Conservation (phyloP, 805 yeast species). For the Metschnikowia arizonensis region DNA sequence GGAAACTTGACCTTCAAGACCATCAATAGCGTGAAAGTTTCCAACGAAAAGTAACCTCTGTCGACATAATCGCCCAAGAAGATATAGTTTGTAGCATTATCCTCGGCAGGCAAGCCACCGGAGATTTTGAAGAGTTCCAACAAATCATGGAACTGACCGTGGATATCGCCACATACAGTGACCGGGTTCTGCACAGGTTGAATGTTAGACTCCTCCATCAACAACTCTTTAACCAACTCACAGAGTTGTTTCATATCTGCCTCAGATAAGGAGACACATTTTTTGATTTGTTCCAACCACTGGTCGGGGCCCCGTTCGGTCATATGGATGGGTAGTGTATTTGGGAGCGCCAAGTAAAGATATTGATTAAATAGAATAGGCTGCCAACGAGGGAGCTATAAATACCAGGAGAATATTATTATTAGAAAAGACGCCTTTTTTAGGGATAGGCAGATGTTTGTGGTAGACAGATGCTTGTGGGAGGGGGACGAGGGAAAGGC, state of each 20-base stretch:
- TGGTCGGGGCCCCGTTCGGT: constrained; percentile 84
- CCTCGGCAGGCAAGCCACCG: constrained; percentile 87
- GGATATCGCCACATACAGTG: constrained; percentile 95
- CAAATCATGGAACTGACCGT: constrained; percentile 95
- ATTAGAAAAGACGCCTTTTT: not conserved
- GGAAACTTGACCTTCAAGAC: constrained; percentile 89
- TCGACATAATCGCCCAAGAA: constrained; percentile 96
- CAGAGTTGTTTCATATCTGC: constrained; percentile 94
- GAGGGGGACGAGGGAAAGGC: too few species aligned
- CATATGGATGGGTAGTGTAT: constrained; percentile 32
- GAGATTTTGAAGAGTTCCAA: constrained; percentile 83
- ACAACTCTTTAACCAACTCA: constrained; percentile 87
- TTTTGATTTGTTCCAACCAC: constrained; percentile 91
- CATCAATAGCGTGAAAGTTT: constrained; percentile 91
- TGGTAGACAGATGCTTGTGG: not conserved
- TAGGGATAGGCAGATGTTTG: too few species aligned
- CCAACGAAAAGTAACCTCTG: constrained; percentile 93
- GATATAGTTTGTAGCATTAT: constrained; percentile 60
- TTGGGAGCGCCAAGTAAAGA: not conserved
- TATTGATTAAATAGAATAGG: too few species aligned
- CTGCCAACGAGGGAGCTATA: too few species aligned
- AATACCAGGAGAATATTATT: not conserved
- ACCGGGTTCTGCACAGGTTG: constrained; percentile 94
- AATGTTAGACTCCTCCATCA: constrained; percentile 94
- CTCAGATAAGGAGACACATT: constrained; percentile 85